Percentiles rank a stretch among this genome's conserved stretches.
These are phyloP conservation scores for Exophiala bonariae DNA, from an alignment of 2,329 filamentous ascomycete species.

Conservation along the genomic window DNA sequence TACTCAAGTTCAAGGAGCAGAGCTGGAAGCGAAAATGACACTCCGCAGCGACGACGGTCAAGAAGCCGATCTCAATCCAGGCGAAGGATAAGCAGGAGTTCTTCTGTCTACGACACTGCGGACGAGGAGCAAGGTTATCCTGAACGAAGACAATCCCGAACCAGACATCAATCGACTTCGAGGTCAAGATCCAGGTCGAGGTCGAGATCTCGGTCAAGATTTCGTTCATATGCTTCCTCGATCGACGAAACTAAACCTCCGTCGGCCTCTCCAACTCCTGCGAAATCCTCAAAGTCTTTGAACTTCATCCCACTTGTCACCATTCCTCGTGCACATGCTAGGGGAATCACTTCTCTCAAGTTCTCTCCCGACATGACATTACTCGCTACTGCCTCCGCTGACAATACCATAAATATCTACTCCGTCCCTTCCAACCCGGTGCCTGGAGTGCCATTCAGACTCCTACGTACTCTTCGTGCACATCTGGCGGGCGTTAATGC, in stretches of 20 bases:
- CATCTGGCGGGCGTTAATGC: constrained; percentile 92
- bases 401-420: constrained; percentile 88
- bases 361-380: constrained; percentile 88
- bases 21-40: constrained; percentile 3
- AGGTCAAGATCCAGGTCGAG: constrained; percentile 30
- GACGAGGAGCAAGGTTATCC: constrained; percentile 12
- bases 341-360: constrained; percentile 78
- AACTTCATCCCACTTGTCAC: constrained; percentile 21
- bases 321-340: constrained; percentile 45
- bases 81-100: constrained; percentile 14
- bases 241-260: constrained; percentile 18
- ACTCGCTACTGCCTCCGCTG: constrained; percentile 87
- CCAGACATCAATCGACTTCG: constrained; percentile 7
- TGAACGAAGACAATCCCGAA: neutral
- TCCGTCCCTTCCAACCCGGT: constrained; percentile 18
- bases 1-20: constrained; percentile 21
- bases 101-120: constrained; percentile 21
- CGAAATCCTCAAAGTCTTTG: constrained; percentile 16
- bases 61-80: constrained; percentile 15
- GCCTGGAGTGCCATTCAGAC: constrained; percentile 67
- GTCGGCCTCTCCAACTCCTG: constrained; percentile 11
- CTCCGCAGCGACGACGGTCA: constrained; percentile 9
- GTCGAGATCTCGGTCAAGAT: constrained; percentile 40
- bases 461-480: constrained; percentile 86
- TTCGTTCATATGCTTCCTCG: constrained; percentile 30